Conservation (phyloP, 768 basidiomycete species). For the Mycena leptocephala region DNA sequence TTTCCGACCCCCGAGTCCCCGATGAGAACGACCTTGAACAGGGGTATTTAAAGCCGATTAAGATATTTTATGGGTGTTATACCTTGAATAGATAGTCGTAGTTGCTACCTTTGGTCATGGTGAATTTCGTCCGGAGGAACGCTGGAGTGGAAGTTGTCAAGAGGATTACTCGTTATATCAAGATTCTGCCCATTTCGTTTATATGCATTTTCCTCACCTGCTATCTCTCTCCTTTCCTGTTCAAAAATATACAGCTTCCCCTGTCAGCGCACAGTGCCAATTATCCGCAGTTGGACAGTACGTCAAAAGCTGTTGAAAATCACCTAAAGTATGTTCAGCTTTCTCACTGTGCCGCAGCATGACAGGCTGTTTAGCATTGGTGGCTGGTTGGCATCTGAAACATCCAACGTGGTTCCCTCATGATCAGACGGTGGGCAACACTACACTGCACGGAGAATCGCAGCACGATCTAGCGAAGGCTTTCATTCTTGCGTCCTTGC, state of each 20-base stretch:
- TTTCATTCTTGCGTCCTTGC: not conserved
- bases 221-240: not conserved
- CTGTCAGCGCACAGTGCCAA: not conserved
- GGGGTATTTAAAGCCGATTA: constrained; percentile 19
- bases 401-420: not conserved
- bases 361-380: not conserved
- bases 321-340: not conserved
- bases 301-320: not conserved
- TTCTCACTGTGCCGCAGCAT: not conserved
- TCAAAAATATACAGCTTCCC: no score
- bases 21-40: constrained; percentile 92
- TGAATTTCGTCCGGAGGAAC: no score
- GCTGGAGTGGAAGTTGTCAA: no score
- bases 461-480: not conserved
- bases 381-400: not conserved
- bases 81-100: constrained; percentile 99
- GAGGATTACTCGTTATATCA: not conserved
- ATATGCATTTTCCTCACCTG: not conserved
- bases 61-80: constrained; percentile 33
- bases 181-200: not conserved
- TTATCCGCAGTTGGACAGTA: not conserved
- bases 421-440: not conserved
- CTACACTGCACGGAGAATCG: not conserved
- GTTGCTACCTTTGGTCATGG: no score
- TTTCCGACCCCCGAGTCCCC: constrained; percentile 99